Evolutionary conservation across 2,329 filamentous ascomycete genomes (phyloP).

Genomic region (Boeremia lycopersici): DNA sequence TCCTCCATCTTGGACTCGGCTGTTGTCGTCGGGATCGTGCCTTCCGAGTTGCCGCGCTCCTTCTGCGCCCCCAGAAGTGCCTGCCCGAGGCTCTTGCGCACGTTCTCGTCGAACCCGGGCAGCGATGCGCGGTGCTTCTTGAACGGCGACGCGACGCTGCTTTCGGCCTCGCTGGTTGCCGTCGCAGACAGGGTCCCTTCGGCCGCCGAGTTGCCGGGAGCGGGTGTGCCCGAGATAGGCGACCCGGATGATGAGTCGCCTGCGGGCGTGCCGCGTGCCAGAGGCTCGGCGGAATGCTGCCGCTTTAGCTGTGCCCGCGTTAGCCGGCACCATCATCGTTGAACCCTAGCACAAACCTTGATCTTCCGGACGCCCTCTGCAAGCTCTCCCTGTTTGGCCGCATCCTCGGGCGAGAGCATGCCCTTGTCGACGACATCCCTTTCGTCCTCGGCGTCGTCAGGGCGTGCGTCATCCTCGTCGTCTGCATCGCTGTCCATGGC

Average conservation of each 20-base stretch:
- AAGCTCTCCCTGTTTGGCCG: constrained; percentile 73
- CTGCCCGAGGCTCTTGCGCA: constrained; percentile 45
- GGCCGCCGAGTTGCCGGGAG: constrained; percentile 18
- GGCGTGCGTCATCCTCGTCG: constrained; percentile 69
- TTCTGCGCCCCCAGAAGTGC: constrained; percentile 40
- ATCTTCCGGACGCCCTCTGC: constrained; percentile 83
- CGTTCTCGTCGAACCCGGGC: constrained; percentile 55
- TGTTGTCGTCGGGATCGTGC: constrained; percentile 30
- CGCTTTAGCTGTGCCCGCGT: constrained; percentile 70
- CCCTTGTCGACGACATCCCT: constrained; percentile 63
- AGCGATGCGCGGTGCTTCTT: constrained; percentile 75
- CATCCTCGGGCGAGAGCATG: constrained; percentile 71
- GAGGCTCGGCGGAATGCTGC: constrained; percentile 75
- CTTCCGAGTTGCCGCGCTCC: constrained; percentile 42
- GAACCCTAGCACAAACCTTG: constrained; percentile 61
- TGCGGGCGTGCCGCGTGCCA: constrained; percentile 49
- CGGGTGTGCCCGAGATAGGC: constrained; percentile 29
- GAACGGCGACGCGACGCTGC: constrained; percentile 70
- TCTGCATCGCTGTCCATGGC: constrained; percentile 80
- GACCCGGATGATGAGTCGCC: constrained; percentile 33
- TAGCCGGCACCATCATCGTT: constrained; percentile 10
- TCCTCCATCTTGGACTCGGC: constrained; percentile 47
- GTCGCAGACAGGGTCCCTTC: constrained; percentile 37
- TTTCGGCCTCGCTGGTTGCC: constrained; percentile 46
- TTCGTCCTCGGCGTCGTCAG: constrained; percentile 63